These are phyloP conservation scores for Neocucurbitaria cava DNA, from an alignment of 2,329 filamentous ascomycete species.

Conservation along the genomic window DNA sequence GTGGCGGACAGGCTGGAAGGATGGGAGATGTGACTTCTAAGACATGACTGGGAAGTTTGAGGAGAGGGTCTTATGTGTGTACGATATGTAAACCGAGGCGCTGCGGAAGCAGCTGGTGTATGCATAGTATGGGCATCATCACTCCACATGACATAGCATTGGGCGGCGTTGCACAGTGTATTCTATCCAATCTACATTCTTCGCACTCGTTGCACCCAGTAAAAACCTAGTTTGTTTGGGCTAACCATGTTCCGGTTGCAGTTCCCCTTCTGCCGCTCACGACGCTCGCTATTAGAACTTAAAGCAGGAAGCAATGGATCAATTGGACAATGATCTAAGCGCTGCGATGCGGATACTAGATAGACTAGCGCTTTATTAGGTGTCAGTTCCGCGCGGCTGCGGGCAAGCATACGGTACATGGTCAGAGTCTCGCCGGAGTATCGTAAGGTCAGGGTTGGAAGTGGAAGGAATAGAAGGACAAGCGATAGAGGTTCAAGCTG, in stretches of 20 bases:
- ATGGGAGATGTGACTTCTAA: slow-evolving; percentile 68
- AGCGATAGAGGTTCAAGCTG: not conserved
- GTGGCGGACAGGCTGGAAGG: slow-evolving; percentile 88
- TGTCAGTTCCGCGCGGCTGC: too few species aligned
- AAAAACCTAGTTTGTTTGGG: too few species aligned
- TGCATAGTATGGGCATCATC: slow-evolving; percentile 11
- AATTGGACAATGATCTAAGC: too few species aligned
- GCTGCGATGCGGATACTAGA: too few species aligned
- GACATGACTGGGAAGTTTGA: not conserved
- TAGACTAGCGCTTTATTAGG: too few species aligned
- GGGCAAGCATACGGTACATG: too few species aligned
- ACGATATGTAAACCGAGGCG: slow-evolving; percentile 8
- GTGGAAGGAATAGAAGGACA: not conserved
- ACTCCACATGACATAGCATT: slow-evolving; percentile 15
- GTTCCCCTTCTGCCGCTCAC: too few species aligned
- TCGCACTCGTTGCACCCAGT: too few species aligned
- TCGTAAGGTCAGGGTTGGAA: not conserved
- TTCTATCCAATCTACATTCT: not conserved
- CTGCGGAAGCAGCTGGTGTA: not conserved
- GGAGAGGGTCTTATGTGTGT: slow-evolving; percentile 4
- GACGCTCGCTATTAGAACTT: too few species aligned
- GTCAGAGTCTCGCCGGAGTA: too few species aligned
- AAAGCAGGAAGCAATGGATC: too few species aligned
- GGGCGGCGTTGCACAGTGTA: slow-evolving; percentile 11
- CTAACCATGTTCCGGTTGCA: too few species aligned